These are phyloP conservation scores for Blastocystis hominis DNA, from an alignment of 352 stramenopile species.

Conservation along the genomic window DNA sequence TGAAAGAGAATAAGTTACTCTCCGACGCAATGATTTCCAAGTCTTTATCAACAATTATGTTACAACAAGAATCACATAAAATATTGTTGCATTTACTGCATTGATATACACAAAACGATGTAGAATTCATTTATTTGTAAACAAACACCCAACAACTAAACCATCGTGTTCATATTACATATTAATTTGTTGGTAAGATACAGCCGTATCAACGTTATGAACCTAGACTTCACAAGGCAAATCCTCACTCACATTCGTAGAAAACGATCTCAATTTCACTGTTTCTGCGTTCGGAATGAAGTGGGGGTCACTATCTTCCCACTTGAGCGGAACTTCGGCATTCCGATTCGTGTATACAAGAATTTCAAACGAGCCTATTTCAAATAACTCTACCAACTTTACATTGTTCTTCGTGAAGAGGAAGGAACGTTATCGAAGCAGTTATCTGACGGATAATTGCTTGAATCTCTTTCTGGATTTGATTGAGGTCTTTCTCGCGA, in stretches of 20 bases:
- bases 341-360: conserved; percentile 94
- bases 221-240: conserved; percentile 67
- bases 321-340: conserved; percentile 81
- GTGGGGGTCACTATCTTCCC: conserved; percentile 91
- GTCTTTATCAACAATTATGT: not conserved
- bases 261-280: conserved; percentile 93
- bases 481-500: conserved; percentile 72
- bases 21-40: not conserved
- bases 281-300: conserved; percentile 92
- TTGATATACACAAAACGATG: not conserved
- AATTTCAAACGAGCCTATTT: conserved; percentile 82
- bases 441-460: conserved; percentile 98
- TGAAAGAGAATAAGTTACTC: not conserved
- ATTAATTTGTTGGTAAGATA: conserved; percentile 81
- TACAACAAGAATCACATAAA: conserved; percentile 4
- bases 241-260: conserved; percentile 77
- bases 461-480: conserved; percentile 96
- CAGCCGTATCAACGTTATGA: conserved; percentile 93
- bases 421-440: conserved; percentile 92
- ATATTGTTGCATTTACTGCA: conserved; percentile 1
- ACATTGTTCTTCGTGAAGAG: conserved; percentile 89
- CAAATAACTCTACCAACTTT: not conserved
- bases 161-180: not conserved
- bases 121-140: not conserved
- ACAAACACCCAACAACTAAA: conserved; percentile 56